A percentile compares a stretch with the other conserved stretches of the same genome.
Evolutionary conservation across 768 basidiomycete genomes (phyloP).

Genomic region (Mrakia blollopis): DNA sequence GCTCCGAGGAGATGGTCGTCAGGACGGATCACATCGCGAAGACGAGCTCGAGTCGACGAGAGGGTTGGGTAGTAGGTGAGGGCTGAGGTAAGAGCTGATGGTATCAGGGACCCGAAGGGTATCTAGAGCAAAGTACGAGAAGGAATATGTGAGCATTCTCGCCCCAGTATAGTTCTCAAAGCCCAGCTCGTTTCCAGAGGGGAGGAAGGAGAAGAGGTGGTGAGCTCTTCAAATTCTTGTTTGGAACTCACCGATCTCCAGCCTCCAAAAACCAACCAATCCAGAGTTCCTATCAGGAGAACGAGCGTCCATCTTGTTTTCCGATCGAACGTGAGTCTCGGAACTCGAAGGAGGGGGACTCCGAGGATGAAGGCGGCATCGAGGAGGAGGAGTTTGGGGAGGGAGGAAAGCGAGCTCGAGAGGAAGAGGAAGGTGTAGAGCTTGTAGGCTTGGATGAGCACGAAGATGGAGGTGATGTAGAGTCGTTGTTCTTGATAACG

Average conservation of each 20-base stretch:
- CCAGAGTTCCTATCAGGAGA: conserved; percentile 31
- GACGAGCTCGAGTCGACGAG: conserved; percentile 39
- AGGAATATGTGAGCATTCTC: conserved; percentile 20
- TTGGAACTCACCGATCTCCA: conserved; percentile 19
- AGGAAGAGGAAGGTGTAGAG: conserved; percentile 34
- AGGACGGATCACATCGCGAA: conserved; percentile 41
- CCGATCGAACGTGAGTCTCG: conserved; percentile 39
- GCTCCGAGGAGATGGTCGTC: conserved; percentile 55
- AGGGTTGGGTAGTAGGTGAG: conserved; percentile 38
- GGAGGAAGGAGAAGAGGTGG: conserved; percentile 45
- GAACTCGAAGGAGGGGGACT: conserved; percentile 45
- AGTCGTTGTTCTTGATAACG: conserved; percentile 74
- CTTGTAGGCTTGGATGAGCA: conserved; percentile 62
- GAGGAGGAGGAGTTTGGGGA: conserved; percentile 51
- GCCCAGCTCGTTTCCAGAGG: neutral
- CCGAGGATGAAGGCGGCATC: conserved; percentile 38
- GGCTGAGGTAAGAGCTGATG: conserved; percentile 22
- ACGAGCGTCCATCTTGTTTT: conserved; percentile 37
- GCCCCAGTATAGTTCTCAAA: neutral
- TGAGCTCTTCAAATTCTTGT: conserved; percentile 29
- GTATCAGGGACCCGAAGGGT: conserved; percentile 19
- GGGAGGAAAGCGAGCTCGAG: conserved; percentile 27
- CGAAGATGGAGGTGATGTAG: conserved; percentile 68
- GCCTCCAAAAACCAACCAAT: conserved; percentile 42
- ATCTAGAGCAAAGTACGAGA: conserved; percentile 28